A percentile compares a stretch with the other conserved stretches of the same genome.
Conservation (phyloP, 148 eudicot species). For the Vaccinium macrocarpon region DNA sequence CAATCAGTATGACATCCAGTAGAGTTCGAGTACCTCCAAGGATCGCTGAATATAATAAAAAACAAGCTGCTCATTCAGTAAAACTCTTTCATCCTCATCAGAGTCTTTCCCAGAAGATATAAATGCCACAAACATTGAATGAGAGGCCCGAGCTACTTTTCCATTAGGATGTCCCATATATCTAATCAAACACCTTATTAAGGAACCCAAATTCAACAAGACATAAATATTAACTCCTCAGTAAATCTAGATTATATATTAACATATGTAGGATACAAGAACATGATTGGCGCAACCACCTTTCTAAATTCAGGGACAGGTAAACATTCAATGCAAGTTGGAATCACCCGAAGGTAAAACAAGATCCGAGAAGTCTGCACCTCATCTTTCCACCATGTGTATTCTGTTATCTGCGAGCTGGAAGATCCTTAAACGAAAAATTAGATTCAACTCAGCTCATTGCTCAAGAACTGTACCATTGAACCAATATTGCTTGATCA, state of each 20-base stretch:
- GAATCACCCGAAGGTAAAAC: slow-evolving; percentile 83
- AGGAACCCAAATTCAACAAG: slow-evolving; percentile 34
- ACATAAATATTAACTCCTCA: background rate
- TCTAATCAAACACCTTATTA: slow-evolving; percentile 43
- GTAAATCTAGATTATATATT: background rate
- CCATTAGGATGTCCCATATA: slow-evolving; percentile 82
- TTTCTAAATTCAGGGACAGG: slow-evolving; percentile 58
- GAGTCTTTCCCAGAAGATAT: slow-evolving; percentile 71
- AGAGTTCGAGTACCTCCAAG: slow-evolving; percentile 56
- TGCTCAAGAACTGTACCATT: background rate
- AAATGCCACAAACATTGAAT: slow-evolving; percentile 71
- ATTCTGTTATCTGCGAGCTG: slow-evolving; percentile 37
- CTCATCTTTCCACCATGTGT: slow-evolving; percentile 75
- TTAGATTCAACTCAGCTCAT: background rate
- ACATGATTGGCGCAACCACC: slow-evolving; percentile 75
- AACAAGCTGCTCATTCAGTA: slow-evolving; percentile 87
- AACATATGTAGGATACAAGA: slow-evolving; percentile 73
- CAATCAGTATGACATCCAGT: slow-evolving; percentile 1
- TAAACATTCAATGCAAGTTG: slow-evolving; percentile 67
- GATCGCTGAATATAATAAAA: slow-evolving; percentile 87
- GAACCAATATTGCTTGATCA: background rate
- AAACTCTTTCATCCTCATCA: slow-evolving; percentile 50
- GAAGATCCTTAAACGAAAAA: slow-evolving; percentile 42
- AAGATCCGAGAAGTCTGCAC: slow-evolving; percentile 85
- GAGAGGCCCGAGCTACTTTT: slow-evolving; percentile 87